Evolutionary conservation across 176 grass and related monocot species (phyloP), one percentile per base, ranked within the genome.

Genomic region (Leersia perrieri): DNA sequence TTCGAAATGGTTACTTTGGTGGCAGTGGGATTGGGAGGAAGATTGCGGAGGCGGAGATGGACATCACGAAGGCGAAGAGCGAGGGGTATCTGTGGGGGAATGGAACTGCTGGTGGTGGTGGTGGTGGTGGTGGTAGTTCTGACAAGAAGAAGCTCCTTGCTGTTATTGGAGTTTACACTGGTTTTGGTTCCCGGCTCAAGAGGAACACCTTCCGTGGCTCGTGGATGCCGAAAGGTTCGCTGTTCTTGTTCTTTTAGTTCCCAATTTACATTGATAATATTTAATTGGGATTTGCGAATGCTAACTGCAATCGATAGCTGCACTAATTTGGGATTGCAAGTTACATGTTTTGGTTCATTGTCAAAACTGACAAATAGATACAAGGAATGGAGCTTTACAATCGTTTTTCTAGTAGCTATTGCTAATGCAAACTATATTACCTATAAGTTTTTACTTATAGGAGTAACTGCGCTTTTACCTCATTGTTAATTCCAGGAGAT

Each of bases 191-290:
- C 40, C 90, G 87, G 9, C 90, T 99, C 53, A 95, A 82, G 79
- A 91, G 92, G 83, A 99, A 93, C 60, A 27, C 35, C 66, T 99
- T 99, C 80, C 87, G 96, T 27, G 89, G 88, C 60, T 95, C 92
- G 0, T 99, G 96, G 96, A 99, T 99, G 96, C 96, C 92, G 0
- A 93, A 76, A 99, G 96, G 92, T 99, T 79, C 79, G 82, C 47
- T 10, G 18, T 34, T 57, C 33, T 22, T 72, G 27, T 49, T 62
- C 55, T 29, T 81, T 53, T n/a, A 40, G 11, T 38, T 30, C 44
- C n/a, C 60, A 60, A 12, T 27, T 73, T 33, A 63, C 63, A 33
- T 4, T 83, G 66, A 40, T 35, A 64, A 64, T 53, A 63, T 12
- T 2, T 31, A 45, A 40, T 42, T 2, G 15, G 33, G 62, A 45